Evolutionary conservation across 164 flowering plant species (phyloP), one percentile per base, ranked within the genome.

Genomic region (Magnolia officinalis): DNA sequence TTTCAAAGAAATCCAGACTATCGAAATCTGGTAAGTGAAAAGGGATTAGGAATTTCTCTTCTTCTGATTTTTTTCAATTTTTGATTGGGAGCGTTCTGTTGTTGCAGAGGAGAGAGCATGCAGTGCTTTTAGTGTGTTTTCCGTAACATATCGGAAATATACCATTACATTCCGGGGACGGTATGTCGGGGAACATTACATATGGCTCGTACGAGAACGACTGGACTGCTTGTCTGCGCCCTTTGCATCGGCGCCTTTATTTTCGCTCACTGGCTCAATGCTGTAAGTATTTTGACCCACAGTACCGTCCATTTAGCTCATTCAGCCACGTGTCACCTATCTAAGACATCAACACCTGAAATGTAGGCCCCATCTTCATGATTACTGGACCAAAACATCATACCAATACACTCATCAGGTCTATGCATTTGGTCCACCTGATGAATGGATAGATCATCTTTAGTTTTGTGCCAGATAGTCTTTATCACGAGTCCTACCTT

Each of bases 261-360:
- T 50, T 75, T 72, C 19, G 52, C 61, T 10, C 71, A n/a, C 18
- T 75, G 77, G 77, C 67, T 20, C 20, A 13, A 37, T 19, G 18
- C 8, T 61, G 67, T 61, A 63, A 74, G 69, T 63, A 55, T 2
- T 21, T 23, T 23, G 10, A 6, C 68, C 23, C 1, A 2, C 19
- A 50, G 8, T 0, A 23, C 8, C 26, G 26, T 65, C 23, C 26
- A 20, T 65, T 63, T 63, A 63, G 0, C 20, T 16, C 18, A 20
- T 18, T 6, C 13, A 20, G 21, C 37, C 37, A 31, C 37, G 37
- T 31, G 37, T 31, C 37, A 31, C 37, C 37, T 31, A 4, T 31
- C 4, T 31, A 31, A 31, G 37, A 31, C 37, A 1, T 31, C 37
- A 31, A 31, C 1, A 2, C 37, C 2, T 31, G 3, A 31, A 31